Evolutionary conservation across 73 alveolate genomes (phyloP).

Genomic region (Vitrella brassicaformis): DNA sequence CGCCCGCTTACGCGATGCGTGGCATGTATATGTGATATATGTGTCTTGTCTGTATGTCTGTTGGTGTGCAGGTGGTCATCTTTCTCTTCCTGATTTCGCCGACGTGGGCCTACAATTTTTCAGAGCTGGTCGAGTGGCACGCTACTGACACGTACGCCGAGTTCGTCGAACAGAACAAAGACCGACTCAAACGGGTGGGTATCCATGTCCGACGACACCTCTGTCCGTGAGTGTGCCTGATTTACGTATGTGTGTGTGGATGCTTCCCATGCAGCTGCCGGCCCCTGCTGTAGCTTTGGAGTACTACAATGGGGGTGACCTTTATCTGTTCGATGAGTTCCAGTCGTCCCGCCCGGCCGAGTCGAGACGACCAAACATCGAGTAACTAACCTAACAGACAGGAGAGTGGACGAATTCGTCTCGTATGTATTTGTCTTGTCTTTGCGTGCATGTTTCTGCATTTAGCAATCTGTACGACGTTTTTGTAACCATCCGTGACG

Average conservation of each 20-base stretch:
- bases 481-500: conserved; percentile 23
- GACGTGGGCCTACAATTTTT: conserved; percentile 24
- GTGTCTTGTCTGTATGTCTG: not conserved
- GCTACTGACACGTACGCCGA: conserved; percentile 36
- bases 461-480: no score
- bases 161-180: conserved; percentile 21
- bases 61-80: not conserved
- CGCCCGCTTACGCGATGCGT: no score
- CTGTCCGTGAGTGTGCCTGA: no score
- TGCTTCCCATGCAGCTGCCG: not conserved
- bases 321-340: not conserved
- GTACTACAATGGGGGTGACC: not conserved
- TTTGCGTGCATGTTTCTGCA: no score
- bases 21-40: no score
- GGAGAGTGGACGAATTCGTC: no score
- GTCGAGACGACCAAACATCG: no score
- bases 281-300: not conserved
- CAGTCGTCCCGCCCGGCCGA: no score
- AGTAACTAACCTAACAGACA: no score
- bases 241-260: not conserved
- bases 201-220: no score
- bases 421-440: no score
- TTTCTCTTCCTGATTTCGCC: conserved; percentile 18
- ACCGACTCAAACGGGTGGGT: conserved; percentile 12
- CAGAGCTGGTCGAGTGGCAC: conserved; percentile 28